A percentile compares a stretch with the other conserved stretches of the same genome.
phyloP scores from a whole-genome alignment of 192 early-diverging fungal genomes.

The Lobosporangium transversale region DNA sequence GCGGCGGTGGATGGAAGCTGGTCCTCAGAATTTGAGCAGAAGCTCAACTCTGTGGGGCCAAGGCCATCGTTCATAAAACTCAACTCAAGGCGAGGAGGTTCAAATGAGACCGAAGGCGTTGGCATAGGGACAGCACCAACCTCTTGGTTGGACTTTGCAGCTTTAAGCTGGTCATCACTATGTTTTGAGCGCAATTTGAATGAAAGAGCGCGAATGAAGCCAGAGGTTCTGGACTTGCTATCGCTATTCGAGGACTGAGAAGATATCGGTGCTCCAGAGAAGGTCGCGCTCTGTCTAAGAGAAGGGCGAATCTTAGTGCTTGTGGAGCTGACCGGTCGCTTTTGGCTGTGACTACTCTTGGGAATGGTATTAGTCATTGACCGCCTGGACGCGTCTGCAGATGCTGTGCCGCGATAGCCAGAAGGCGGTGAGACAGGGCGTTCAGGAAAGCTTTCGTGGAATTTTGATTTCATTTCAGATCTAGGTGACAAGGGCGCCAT shows the following conservation, averaged over 20 bases:
- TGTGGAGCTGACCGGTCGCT: too few relatives aligned
- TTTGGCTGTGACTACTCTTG: not conserved
- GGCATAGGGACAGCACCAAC: not conserved
- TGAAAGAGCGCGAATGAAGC: slow-evolving; percentile 39
- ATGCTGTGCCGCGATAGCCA: slow-evolving; percentile 12
- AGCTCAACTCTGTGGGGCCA: slow-evolving; percentile 1
- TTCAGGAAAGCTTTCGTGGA: slow-evolving; percentile 45
- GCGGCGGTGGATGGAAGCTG: slow-evolving; percentile 17
- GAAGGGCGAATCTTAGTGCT: slow-evolving; percentile 8
- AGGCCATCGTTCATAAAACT: slow-evolving; percentile 23
- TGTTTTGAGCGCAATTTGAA: slow-evolving; percentile 39
- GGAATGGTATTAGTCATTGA: slow-evolving; percentile 1
- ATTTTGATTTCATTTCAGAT: slow-evolving; percentile 31
- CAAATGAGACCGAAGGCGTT: slow-evolving; percentile 21
- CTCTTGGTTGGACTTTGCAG: slow-evolving; percentile 20
- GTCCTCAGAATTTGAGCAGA: not conserved
- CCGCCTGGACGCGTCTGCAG: not conserved
- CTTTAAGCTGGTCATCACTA: slow-evolving; percentile 32
- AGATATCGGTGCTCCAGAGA: slow-evolving; percentile 20
- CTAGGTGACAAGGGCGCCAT: slow-evolving; percentile 10
- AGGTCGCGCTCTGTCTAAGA: slow-evolving; percentile 14
- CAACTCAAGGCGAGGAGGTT: slow-evolving; percentile 42
- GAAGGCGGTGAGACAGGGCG: slow-evolving; percentile 30
- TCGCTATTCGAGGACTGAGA: slow-evolving; percentile 7
- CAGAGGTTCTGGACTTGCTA: slow-evolving; percentile 22